Evolutionary conservation across 2,329 filamentous ascomycete species (phyloP).

Genomic region (Teratosphaeria zuluensis): DNA sequence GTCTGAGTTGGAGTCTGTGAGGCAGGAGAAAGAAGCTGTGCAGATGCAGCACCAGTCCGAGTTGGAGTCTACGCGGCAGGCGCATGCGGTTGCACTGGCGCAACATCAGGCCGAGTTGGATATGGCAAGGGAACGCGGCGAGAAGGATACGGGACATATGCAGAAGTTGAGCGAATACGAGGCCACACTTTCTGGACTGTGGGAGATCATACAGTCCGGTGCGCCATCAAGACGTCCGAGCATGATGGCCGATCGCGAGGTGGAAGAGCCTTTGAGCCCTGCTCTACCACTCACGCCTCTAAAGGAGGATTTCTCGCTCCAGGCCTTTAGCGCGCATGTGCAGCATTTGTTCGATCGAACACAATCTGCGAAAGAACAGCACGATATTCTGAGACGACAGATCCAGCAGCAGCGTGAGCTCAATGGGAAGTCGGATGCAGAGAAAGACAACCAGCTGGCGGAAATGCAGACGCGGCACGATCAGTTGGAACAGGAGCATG

Average conservation of each 20-base stretch:
- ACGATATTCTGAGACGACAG: conserved; percentile 77
- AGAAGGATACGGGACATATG: conserved; percentile 12
- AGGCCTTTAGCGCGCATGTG: conserved; percentile 68
- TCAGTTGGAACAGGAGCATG: conserved; percentile 12
- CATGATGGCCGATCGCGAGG: conserved; percentile 45
- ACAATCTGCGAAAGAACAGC: conserved; percentile 75
- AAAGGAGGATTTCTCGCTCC: conserved; percentile 54
- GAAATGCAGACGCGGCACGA: conserved; percentile 22
- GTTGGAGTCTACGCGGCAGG: conserved; percentile 50
- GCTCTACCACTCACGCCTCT: conserved; percentile 7
- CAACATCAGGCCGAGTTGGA: conserved; percentile 21
- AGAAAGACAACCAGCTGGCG: conserved; percentile 30
- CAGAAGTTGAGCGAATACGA: conserved; percentile 48
- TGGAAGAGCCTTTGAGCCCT: conserved; percentile 13
- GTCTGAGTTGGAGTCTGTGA: conserved; percentile 41
- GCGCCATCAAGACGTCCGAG: conserved; percentile 2
- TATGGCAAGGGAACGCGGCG: conserved; percentile 11
- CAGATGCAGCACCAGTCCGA: conserved; percentile 56
- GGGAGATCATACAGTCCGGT: conserved; percentile 41
- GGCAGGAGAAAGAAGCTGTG: conserved; percentile 49
- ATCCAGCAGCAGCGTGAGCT: conserved; percentile 92
- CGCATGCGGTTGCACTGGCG: conserved; percentile 22
- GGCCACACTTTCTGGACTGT: conserved; percentile 40
- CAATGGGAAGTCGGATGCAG: conserved; percentile 71
- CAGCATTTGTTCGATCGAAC: conserved; percentile 69